Evolutionary conservation across 1,139 yeast species (phyloP).

Genomic region (Komagataea norvegica): DNA sequence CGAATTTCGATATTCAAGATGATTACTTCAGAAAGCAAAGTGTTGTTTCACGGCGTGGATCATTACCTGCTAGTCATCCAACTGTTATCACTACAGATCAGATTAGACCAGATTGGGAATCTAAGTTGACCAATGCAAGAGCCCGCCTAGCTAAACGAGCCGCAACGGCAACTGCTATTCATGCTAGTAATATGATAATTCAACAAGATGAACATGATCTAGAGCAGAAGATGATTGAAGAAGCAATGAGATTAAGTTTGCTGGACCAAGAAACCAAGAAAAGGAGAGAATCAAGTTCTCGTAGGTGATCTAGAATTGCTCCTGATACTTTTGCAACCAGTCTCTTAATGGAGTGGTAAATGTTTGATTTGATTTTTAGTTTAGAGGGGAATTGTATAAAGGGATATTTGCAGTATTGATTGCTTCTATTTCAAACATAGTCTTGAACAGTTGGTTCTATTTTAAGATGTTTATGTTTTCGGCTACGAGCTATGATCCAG

Average conservation of each 20-base stretch:
- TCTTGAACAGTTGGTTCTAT: too few species aligned
- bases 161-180: conserved; percentile 92
- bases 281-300: conserved; percentile 14
- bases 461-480: too few species aligned
- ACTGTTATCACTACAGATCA: conserved; percentile 72
- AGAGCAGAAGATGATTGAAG: conserved; percentile 80
- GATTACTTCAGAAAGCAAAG: conserved; percentile 24
- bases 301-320: too few species aligned
- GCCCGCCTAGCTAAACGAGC: conserved; percentile 76
- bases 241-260: conserved; percentile 71
- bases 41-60: conserved; percentile 33
- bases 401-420: too few species aligned
- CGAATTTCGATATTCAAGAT: conserved; percentile 21
- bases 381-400: too few species aligned
- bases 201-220: conserved; percentile 35
- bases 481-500: too few species aligned
- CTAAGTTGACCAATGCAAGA: conserved; percentile 64
- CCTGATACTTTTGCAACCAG: too few species aligned
- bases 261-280: conserved; percentile 62
- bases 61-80: conserved; percentile 57
- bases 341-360: too few species aligned
- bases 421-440: too few species aligned
- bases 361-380: too few species aligned
- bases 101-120: conserved; percentile 92
- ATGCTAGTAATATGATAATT: conserved; percentile 66